These are phyloP conservation scores for Hypericum androsaemum DNA, from an alignment of 345 rosid species.

Conservation along the genomic window DNA sequence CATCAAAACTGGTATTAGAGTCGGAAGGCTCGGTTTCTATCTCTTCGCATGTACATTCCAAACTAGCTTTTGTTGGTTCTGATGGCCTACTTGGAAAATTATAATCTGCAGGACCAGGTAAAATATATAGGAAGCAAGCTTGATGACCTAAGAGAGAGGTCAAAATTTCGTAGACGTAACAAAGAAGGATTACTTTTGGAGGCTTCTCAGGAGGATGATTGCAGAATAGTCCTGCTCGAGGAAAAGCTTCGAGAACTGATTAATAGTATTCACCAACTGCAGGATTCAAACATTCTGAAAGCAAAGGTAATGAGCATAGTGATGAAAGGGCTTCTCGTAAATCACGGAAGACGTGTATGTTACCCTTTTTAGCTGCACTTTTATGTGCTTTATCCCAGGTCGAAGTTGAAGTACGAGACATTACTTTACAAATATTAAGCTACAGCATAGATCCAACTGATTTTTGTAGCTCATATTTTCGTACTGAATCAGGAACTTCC, in stretches of 20 bases:
- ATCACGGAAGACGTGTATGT: too few relatives aligned
- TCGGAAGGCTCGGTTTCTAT: not conserved
- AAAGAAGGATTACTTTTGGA: slow-evolving; percentile 25
- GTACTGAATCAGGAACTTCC: slow-evolving; percentile 53
- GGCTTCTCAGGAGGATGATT: slow-evolving; percentile 19
- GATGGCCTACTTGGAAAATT: not conserved
- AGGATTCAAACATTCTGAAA: slow-evolving; percentile 41
- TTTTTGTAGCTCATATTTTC: not conserved
- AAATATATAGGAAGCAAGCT: slow-evolving; percentile 36
- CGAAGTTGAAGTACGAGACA: too few relatives aligned
- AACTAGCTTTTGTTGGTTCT: not conserved
- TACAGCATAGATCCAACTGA: too few relatives aligned
- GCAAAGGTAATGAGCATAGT: slow-evolving; percentile 46
- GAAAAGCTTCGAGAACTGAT: slow-evolving; percentile 57
- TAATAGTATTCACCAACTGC: slow-evolving; percentile 43
- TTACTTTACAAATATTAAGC: too few relatives aligned
- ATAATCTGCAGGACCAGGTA: slow-evolving; percentile 45
- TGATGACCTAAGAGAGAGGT: slow-evolving; percentile 30
- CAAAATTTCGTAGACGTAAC: slow-evolving; percentile 13
- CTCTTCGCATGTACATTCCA: not conserved
- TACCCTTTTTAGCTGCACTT: too few relatives aligned
- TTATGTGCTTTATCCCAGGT: too few relatives aligned
- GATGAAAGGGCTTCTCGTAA: too few relatives aligned
- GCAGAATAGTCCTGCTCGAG: slow-evolving; percentile 27
- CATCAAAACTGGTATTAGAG: not conserved